Evolutionary conservation across 495 filamentous ascomycete species (phyloP).

Genomic region (Penicillium nucicola): DNA sequence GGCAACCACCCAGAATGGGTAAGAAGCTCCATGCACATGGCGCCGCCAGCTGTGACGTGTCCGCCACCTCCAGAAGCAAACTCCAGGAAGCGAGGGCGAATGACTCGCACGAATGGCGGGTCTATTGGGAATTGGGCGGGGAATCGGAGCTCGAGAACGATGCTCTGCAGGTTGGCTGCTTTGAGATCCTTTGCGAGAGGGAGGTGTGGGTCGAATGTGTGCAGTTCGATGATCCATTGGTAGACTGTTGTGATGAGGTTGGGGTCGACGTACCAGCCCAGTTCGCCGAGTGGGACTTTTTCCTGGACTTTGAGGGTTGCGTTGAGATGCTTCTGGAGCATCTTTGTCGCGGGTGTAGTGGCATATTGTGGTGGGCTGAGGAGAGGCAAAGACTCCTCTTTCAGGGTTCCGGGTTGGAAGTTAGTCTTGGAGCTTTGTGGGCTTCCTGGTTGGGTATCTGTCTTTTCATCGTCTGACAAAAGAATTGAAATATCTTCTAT

Average conservation of each 20-base stretch:
- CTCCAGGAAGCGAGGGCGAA: slow-evolving; percentile 74
- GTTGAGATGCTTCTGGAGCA: slow-evolving; percentile 61
- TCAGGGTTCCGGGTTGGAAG: slow-evolving; percentile 64
- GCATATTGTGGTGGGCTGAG: slow-evolving; percentile 67
- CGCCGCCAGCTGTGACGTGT: slow-evolving; percentile 84
- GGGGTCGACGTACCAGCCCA: slow-evolving; percentile 82
- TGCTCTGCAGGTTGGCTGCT: slow-evolving; percentile 51
- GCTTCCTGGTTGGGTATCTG: background rate
- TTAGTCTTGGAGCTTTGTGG: slow-evolving; percentile 41
- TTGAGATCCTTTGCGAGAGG: slow-evolving; percentile 78
- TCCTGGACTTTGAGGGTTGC: slow-evolving; percentile 62
- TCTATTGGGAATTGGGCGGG: slow-evolving; percentile 67
- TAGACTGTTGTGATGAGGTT: slow-evolving; percentile 66
- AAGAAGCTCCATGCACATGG: slow-evolving; percentile 89
- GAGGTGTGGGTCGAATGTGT: slow-evolving; percentile 69
- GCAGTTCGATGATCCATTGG: slow-evolving; percentile 91
- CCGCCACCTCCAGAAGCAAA: slow-evolving; percentile 76
- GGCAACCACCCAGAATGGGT: slow-evolving; percentile 82
- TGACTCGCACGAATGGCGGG: slow-evolving; percentile 83
- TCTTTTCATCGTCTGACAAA: slow-evolving; percentile 6
- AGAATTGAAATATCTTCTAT: slow-evolving; percentile 23
- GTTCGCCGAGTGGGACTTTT: slow-evolving; percentile 57
- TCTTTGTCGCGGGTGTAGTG: slow-evolving; percentile 57
- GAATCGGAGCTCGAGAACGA: slow-evolving; percentile 83
- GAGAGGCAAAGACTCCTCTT: slow-evolving; percentile 51